Evolutionary conservation across 305 asterid genomes (phyloP).

Genomic region (Coffea humblotiana): DNA sequence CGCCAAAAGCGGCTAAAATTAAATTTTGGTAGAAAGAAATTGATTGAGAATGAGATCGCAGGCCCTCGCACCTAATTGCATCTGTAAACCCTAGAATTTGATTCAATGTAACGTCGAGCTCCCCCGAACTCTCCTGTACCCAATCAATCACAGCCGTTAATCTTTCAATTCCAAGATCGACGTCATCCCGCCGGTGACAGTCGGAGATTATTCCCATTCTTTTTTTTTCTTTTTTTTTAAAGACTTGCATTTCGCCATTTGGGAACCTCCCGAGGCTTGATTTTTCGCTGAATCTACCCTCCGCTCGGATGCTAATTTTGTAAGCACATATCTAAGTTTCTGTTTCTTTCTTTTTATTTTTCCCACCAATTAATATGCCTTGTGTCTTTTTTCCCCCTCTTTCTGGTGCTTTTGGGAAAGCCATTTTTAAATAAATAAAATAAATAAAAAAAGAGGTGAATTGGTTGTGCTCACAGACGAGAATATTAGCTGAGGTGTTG

Average conservation of each 20-base stretch:
- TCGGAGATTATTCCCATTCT: not conserved
- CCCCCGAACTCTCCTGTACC: not conserved
- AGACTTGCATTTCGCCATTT: not conserved
- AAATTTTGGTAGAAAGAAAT: too few species aligned
- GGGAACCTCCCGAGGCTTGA: not conserved
- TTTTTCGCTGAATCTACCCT: too few species aligned
- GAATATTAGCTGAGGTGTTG: not conserved
- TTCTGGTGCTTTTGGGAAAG: not conserved
- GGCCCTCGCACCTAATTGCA: too few species aligned
- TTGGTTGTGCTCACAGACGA: too few species aligned
- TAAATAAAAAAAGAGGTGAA: not conserved
- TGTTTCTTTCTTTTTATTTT: too few species aligned
- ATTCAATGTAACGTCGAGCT: not conserved
- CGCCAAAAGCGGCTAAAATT: too few species aligned
- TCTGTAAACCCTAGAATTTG: conserved; percentile 4
- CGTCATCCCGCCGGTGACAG: not conserved
- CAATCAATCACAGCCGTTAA: not conserved
- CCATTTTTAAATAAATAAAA: not conserved
- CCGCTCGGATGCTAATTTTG: not conserved
- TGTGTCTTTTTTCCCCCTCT: not conserved
- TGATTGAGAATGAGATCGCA: too few species aligned
- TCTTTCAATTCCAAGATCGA: not conserved
- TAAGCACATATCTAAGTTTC: too few species aligned
- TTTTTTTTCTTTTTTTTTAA: not conserved
- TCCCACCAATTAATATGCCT: too few species aligned